Base-by-base conservation (phyloP, 129 eudicot genomes). In the Escallonia rubra region DNA sequence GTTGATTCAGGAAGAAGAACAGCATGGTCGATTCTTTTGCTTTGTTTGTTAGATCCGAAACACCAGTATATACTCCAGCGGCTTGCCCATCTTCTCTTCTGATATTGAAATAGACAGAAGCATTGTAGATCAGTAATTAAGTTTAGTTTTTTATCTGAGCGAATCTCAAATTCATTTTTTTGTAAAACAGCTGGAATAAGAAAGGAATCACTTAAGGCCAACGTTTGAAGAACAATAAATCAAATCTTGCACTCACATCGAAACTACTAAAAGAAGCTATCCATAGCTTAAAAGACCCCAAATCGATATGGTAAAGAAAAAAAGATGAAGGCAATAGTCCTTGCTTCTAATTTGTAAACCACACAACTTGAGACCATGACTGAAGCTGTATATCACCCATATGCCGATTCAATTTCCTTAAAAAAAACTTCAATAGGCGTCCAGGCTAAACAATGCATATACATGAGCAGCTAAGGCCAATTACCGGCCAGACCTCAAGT, bases 81-180 rank as follows among this genome's bases (percentile, higher is more conserved):
- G 89, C 95, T 79, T 73, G 87, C 83, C 98, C 98, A 89, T 80
- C 91, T 89, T 79, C 84, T 86, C 64, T 89, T 92, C 98, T 92
- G 90, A 62, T 51, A 52, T 43, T 43, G 50, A 54, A 59, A 71
- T 63, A 77, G 43, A 70, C 46, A 40, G 67, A 65, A 59, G 43
- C 43, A 71, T 46, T 9, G 64, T 71, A 34, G 79, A 64, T 74
- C 59, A 23, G 34, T n/a, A n/a, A 71, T 42, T 41, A 43, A 15
- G 45, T 49, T 47, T 14, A 13, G 11, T 14, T 16, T 61, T 54
- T 54, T 56, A 66, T 66, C 40, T 8, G 0, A 51, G 38, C 46
- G 7, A 41, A 16, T 6, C 34, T 4, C 48, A 51, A n/a, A 8
- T 13, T 39, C 10, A 52, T 13, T 9, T n/a, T 34, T 48, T 10